phyloP scores from a whole-genome alignment of 805 yeast species.

The Metschnikowia lochheadii region DNA sequence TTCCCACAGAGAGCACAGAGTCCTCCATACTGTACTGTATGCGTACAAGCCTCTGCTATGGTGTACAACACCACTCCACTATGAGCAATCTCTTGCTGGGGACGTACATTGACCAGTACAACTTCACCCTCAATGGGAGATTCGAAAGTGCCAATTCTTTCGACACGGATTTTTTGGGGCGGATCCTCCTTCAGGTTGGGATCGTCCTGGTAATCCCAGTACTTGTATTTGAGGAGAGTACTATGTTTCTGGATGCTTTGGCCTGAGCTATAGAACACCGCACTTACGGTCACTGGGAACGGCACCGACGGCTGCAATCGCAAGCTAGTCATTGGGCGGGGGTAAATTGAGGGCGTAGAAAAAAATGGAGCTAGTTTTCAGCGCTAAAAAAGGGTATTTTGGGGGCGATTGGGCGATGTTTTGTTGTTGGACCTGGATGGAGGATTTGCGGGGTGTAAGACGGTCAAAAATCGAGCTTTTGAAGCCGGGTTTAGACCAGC shows the following conservation, averaged over 20 bases:
- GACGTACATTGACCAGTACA: conserved; percentile 43
- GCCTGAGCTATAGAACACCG: conserved; percentile 44
- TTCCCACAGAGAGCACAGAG: conserved; percentile 91
- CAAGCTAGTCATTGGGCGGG: conserved; percentile 38
- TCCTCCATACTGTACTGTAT: conserved; percentile 91
- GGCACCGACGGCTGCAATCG: conserved; percentile 59
- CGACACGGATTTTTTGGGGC: conserved; percentile 52
- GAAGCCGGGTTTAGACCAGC: neutral
- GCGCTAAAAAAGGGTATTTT: neutral
- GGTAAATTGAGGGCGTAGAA: neutral
- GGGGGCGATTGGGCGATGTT: neutral
- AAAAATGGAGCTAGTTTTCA: neutral
- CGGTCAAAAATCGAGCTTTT: neutral
- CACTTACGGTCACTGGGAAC: conserved; percentile 63
- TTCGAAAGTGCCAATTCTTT: conserved; percentile 73
- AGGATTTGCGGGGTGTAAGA: neutral
- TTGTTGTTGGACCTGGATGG: neutral
- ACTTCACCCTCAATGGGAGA: conserved; percentile 77
- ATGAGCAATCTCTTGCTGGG: conserved; percentile 60
- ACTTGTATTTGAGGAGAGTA: conserved; percentile 57
- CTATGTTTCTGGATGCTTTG: conserved; percentile 47
- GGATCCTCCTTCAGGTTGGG: conserved; percentile 42
- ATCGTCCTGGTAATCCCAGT: conserved; percentile 61
- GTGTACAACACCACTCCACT: conserved; percentile 43
- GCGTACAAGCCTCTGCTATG: conserved; percentile 81